Evolutionary conservation across 1,284 basidiomycete species (phyloP).

Genomic region (Leccinum brunneo-olivaceum): DNA sequence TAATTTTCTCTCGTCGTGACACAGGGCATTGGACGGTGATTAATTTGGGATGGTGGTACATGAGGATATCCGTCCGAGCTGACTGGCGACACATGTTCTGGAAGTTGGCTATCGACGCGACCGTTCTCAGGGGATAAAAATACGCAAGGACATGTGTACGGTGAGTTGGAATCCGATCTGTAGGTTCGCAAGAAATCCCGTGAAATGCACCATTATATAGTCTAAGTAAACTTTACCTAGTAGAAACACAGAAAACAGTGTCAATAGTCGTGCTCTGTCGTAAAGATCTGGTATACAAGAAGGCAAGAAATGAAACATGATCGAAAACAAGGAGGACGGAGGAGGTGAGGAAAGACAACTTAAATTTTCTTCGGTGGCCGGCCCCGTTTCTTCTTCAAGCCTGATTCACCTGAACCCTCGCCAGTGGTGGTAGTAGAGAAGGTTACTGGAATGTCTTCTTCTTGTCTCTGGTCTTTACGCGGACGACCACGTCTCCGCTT

Average conservation of each 20-base stretch:
- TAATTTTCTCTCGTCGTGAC: constrained; percentile 17
- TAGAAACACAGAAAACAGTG: constrained; percentile 30
- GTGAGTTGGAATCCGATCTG: constrained; percentile 9
- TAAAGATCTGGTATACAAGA: constrained; percentile 32
- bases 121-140: constrained; percentile 31
- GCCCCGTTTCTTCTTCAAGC: constrained; percentile 61
- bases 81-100: constrained; percentile 22
- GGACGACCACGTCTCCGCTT: constrained; percentile 71
- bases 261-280: constrained; percentile 27
- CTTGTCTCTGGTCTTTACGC: constrained; percentile 55
- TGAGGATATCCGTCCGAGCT: constrained; percentile 27
- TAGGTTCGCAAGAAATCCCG: constrained; percentile 20
- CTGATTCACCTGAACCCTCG: constrained; percentile 38
- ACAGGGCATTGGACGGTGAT: constrained; percentile 28
- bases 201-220: constrained; percentile 29
- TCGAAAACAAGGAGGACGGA: constrained; percentile 14
- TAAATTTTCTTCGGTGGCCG: constrained; percentile 61
- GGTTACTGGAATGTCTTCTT: constrained; percentile 22
- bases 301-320: constrained; percentile 26
- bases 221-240: constrained; percentile 32
- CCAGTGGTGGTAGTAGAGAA: constrained; percentile 34
- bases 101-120: constrained; percentile 15
- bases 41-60: constrained; percentile 29
- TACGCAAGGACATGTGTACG: constrained; percentile 22
- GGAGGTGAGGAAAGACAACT: constrained; percentile 2